Conservation (phyloP, 495 filamentous ascomycete genomes). For the Aspergillus hancockii region DNA sequence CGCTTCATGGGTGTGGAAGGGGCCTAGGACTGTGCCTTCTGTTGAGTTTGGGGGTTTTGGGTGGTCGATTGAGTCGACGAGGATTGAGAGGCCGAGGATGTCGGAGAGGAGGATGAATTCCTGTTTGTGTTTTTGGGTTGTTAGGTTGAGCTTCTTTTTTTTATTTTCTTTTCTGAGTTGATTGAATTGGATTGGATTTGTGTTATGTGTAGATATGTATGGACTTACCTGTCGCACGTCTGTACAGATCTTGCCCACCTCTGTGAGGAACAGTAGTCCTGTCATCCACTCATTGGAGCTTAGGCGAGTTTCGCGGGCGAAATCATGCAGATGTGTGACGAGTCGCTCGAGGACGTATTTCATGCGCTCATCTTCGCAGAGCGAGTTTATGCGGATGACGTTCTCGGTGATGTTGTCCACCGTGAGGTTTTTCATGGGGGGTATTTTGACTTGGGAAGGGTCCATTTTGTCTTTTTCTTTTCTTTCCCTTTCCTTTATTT, state of each 20-base stretch:
- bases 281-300: conserved; percentile 81
- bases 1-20: conserved; percentile 93
- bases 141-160: neutral
- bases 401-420: conserved; percentile 85
- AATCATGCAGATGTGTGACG: conserved; percentile 80
- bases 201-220: neutral
- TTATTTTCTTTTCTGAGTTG: neutral
- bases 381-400: conserved; percentile 71
- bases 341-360: conserved; percentile 73
- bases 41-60: conserved; percentile 76
- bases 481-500: neutral
- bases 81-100: conserved; percentile 82
- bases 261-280: conserved; percentile 68
- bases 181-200: neutral
- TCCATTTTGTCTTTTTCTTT: conserved; percentile 40
- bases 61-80: conserved; percentile 90
- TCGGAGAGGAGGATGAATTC: conserved; percentile 97
- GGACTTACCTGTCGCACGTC: conserved; percentile 65
- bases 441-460: conserved; percentile 51
- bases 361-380: conserved; percentile 62
- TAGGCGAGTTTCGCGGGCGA: conserved; percentile 76
- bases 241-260: conserved; percentile 70
- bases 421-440: conserved; percentile 70
- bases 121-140: conserved; percentile 39
- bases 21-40: conserved; percentile 87